These are phyloP conservation scores for Chalara sp. DNA, from an alignment of 2,329 filamentous ascomycete genomes.

Conservation along the genomic window DNA sequence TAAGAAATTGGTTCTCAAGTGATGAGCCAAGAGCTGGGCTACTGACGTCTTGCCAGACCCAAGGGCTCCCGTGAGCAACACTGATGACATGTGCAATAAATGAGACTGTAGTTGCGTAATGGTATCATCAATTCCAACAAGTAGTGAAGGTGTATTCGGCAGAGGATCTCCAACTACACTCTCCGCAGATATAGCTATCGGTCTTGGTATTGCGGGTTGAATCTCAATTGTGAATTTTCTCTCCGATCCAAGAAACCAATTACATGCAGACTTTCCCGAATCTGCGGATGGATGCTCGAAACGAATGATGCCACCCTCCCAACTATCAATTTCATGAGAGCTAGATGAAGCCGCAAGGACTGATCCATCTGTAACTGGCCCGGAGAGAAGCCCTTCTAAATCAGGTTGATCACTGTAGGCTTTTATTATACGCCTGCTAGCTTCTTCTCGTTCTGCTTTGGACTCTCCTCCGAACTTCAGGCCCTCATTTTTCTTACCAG, in stretches of 20 bases:
- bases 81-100: slow-evolving; percentile 78
- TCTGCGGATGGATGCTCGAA: slow-evolving; percentile 57
- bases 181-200: slow-evolving; percentile 44
- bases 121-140: slow-evolving; percentile 81
- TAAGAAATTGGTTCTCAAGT: slow-evolving; percentile 63
- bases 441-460: slow-evolving; percentile 74
- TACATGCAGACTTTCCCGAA: slow-evolving; percentile 39
- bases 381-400: slow-evolving; percentile 62
- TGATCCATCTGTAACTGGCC: slow-evolving; percentile 85
- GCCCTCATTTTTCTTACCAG: slow-evolving; percentile 52
- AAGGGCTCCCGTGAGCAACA: slow-evolving; percentile 80
- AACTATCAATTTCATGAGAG: slow-evolving; percentile 49
- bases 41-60: slow-evolving; percentile 87
- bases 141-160: slow-evolving; percentile 41
- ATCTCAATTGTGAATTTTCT: slow-evolving; percentile 68
- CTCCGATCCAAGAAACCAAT: slow-evolving; percentile 76
- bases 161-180: slow-evolving; percentile 48
- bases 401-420: slow-evolving; percentile 56
- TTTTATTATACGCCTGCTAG: slow-evolving; percentile 61
- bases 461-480: slow-evolving; percentile 86
- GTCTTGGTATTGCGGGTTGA: slow-evolving; percentile 64
- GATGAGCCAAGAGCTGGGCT: slow-evolving; percentile 67
- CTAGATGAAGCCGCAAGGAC: slow-evolving; percentile 56
- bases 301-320: slow-evolving; percentile 78
- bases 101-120: slow-evolving; percentile 68